These are phyloP conservation scores for Termitomyces sp. DNA, from an alignment of 768 basidiomycete species.

Conservation along the genomic window DNA sequence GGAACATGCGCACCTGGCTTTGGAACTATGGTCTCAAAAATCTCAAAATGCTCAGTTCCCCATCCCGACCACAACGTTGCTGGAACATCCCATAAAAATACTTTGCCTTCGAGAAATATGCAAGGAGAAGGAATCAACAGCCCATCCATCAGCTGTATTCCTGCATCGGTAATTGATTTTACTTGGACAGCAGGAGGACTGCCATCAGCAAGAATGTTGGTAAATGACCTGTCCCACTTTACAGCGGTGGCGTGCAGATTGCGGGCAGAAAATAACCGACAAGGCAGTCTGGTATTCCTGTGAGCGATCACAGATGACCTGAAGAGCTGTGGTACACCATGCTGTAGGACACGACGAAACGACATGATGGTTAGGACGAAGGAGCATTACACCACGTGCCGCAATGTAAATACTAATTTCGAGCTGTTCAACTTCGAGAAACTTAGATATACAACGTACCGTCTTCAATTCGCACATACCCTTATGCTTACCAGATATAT, in stretches of 20 bases:
- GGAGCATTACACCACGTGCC: neutral
- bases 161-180: constrained; percentile 52
- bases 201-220: constrained; percentile 70
- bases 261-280: constrained; percentile 1
- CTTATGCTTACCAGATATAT: neutral
- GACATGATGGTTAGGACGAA: constrained; percentile 6
- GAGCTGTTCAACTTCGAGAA: neutral
- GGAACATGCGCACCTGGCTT: constrained; percentile 65
- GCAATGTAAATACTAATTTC: neutral
- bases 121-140: constrained; percentile 71
- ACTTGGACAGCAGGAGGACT: constrained; percentile 69
- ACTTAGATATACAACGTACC: neutral
- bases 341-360: constrained; percentile 6
- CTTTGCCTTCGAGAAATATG: constrained; percentile 81
- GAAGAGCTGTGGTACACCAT: neutral
- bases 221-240: constrained; percentile 35
- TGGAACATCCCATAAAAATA: constrained; percentile 88
- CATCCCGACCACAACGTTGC: constrained; percentile 59
- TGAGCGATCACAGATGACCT: neutral
- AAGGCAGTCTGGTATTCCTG: neutral
- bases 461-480: neutral
- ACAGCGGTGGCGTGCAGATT: constrained; percentile 13
- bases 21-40: constrained; percentile 80
- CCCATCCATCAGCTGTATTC: constrained; percentile 73
- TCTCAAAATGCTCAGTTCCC: constrained; percentile 64